phyloP scores from a whole-genome alignment of 176 grass and related monocot species.

The Carex littledalei region DNA sequence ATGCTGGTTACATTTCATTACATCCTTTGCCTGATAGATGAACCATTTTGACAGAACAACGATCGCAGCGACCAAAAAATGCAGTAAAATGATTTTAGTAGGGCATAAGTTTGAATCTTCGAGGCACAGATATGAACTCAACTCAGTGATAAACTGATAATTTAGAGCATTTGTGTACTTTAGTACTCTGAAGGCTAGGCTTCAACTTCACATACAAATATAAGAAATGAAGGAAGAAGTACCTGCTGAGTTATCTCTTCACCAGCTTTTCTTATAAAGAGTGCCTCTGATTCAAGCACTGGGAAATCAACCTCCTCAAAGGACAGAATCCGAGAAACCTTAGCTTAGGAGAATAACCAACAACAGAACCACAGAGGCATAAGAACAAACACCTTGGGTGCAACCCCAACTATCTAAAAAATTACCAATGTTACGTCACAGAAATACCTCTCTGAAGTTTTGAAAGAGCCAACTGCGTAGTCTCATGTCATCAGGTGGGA shows the following conservation, averaged over 20 bases:
- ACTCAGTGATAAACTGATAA: background rate
- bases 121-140: background rate
- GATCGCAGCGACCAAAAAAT: background rate
- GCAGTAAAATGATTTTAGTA: background rate
- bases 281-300: constrained; percentile 80
- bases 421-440: background rate
- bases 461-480: constrained; percentile 80
- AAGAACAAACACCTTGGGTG: constrained; percentile 29
- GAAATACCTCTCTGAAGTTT: constrained; percentile 63
- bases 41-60: background rate
- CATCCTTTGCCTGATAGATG: background rate
- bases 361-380: constrained; percentile 1
- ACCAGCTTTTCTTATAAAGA: constrained; percentile 74
- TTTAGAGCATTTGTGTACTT: background rate
- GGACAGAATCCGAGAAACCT: constrained; percentile 60
- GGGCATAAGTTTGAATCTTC: background rate
- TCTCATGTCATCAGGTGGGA: constrained; percentile 82
- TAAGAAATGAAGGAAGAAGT: background rate
- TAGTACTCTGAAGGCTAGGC: background rate
- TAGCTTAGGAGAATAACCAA: background rate
- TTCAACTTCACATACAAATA: background rate
- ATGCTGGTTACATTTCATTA: background rate
- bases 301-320: constrained; percentile 96
- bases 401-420: background rate
- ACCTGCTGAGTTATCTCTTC: constrained; percentile 89